These are phyloP conservation scores for Pleurotus tuber-regium DNA, from an alignment of 768 basidiomycete species.

Conservation along the genomic window DNA sequence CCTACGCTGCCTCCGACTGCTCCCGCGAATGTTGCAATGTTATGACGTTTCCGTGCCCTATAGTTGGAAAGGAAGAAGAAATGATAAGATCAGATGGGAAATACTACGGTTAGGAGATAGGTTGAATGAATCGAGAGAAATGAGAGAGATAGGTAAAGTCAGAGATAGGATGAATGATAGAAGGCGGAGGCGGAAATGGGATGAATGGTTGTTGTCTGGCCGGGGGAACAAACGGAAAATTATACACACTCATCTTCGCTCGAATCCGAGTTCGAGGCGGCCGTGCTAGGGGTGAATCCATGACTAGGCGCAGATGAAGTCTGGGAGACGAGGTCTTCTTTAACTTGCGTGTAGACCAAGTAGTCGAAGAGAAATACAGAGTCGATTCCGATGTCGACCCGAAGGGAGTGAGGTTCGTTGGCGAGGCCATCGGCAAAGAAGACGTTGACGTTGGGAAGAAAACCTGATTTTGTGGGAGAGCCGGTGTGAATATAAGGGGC, in stretches of 20 bases:
- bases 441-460: constrained; percentile 32
- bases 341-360: constrained; percentile 34
- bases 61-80: not conserved
- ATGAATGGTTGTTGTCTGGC: not conserved
- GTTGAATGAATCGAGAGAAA: not conserved
- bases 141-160: not conserved
- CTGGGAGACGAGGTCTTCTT: not conserved
- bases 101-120: not conserved
- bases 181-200: not conserved
- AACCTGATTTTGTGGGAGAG: constrained; percentile 22
- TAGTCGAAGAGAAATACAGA: constrained; percentile 51
- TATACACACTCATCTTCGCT: constrained; percentile 2
- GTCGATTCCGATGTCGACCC: constrained; percentile 39
- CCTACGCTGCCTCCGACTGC: constrained; percentile 52
- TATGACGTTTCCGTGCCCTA: constrained; percentile 1
- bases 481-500: constrained; percentile 29
- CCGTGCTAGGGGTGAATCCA: not conserved
- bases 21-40: constrained; percentile 46
- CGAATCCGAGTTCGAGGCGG: not conserved
- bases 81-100: not conserved
- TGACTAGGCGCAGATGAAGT: no score
- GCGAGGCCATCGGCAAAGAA: constrained; percentile 32
- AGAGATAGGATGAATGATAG: not conserved
- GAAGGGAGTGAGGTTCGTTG: constrained; percentile 39
- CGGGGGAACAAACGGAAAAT: not conserved